A percentile compares a stretch with the other conserved stretches of the same genome.
Conservation (phyloP, 2,329 filamentous ascomycete genomes). For the Fusarium camptoceras region DNA sequence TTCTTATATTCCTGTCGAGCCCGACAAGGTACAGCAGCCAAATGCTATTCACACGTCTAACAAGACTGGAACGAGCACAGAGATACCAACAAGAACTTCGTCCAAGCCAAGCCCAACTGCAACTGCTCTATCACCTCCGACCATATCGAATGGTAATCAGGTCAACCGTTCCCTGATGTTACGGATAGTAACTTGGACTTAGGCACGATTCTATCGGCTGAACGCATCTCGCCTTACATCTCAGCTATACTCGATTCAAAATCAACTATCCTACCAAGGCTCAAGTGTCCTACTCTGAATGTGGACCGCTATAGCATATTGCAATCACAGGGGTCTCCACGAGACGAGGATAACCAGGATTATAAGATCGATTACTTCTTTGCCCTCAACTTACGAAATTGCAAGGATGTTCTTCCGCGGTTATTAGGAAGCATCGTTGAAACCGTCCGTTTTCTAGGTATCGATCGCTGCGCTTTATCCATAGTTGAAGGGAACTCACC, state of each 20-base stretch:
- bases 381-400: slow-evolving; percentile 63
- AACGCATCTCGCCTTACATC: slow-evolving; percentile 42
- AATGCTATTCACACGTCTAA: neutral
- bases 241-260: slow-evolving; percentile 47
- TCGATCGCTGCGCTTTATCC: slow-evolving; percentile 62
- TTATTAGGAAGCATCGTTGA: slow-evolving; percentile 65
- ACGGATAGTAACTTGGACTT: neutral
- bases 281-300: slow-evolving; percentile 48
- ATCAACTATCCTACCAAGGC: slow-evolving; percentile 35
- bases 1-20: slow-evolving; percentile 7
- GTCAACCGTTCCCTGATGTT: fast-evolving
- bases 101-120: neutral
- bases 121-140: neutral
- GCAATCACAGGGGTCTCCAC: slow-evolving; percentile 16
- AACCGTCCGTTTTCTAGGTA: slow-evolving; percentile 61
- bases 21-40: neutral
- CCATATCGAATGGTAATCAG: slow-evolving; percentile 22
- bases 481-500: slow-evolving; percentile 67
- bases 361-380: slow-evolving; percentile 59
- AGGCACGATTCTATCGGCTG: slow-evolving; percentile 47
- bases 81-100: neutral
- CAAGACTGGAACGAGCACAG: neutral
- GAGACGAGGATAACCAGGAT: neutral
- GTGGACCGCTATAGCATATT: slow-evolving; percentile 42
- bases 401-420: slow-evolving; percentile 59